phyloP scores from a whole-genome alignment of 129 eudicot species.

The Calendula officinalis region DNA sequence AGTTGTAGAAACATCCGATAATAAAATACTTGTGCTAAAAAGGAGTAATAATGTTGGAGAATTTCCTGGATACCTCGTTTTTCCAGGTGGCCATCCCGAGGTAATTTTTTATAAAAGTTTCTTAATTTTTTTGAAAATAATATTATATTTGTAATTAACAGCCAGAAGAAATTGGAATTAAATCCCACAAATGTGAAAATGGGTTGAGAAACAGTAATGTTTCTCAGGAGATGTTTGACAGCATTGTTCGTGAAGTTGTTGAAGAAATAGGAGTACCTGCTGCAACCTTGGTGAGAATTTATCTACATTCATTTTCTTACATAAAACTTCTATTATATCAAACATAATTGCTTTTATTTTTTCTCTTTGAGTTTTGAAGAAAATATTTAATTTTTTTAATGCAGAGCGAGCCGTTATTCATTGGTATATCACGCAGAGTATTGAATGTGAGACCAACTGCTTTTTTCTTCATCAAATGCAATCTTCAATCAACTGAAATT shows the following conservation, averaged over 20 bases:
- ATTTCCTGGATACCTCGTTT: conserved; percentile 90
- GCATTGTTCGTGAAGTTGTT: conserved; percentile 87
- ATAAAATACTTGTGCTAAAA: conserved; percentile 70
- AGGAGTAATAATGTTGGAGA: conserved; percentile 97
- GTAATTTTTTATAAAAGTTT: conserved; percentile 14
- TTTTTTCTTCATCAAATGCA: conserved; percentile 92
- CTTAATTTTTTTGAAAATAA: background rate
- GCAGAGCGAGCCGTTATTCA: conserved; percentile 71
- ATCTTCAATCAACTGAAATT: conserved; percentile 67
- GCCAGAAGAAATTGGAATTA: conserved; percentile 83
- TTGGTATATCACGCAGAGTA: conserved; percentile 85
- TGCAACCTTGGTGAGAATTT: conserved; percentile 53
- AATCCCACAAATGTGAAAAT: conserved; percentile 38
- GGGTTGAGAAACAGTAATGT: conserved; percentile 41
- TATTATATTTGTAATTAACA: conserved; percentile 34
- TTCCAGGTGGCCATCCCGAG: conserved; percentile 99
- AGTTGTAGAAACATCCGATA: conserved; percentile 77
- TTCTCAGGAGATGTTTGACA: conserved; percentile 90
- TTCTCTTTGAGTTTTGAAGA: background rate
- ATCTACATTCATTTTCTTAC: background rate
- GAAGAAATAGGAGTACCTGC: conserved; percentile 96
- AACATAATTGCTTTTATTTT: background rate
- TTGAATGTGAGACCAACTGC: conserved; percentile 91
- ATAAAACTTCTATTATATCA: background rate
- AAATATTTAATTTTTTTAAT: background rate